These are phyloP conservation scores for Termitomyces sp. DNA, from an alignment of 768 basidiomycete genomes.

Conservation along the genomic window DNA sequence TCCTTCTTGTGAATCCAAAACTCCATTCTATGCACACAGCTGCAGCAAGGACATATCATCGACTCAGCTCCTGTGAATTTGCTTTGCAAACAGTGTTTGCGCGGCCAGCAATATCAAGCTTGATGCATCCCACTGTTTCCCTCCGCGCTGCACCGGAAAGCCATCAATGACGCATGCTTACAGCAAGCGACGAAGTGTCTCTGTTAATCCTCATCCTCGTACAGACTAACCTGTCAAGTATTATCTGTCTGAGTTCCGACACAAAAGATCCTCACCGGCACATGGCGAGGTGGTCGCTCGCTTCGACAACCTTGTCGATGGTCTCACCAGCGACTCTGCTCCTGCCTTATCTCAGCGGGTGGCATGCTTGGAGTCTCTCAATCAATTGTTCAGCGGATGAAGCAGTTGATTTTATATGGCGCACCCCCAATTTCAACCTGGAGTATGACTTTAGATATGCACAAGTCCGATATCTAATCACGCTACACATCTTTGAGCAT, in stretches of 20 bases:
- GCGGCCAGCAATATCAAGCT: slow-evolving; percentile 5
- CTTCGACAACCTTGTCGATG: neutral
- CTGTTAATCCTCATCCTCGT: neutral
- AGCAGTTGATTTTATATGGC: neutral
- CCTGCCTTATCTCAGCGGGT: neutral
- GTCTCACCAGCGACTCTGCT: neutral
- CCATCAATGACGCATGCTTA: neutral
- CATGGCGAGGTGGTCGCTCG: slow-evolving; percentile 1
- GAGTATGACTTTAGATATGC: neutral
- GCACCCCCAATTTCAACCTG: neutral
- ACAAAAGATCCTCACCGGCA: neutral
- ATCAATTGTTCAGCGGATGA: neutral
- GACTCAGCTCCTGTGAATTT: slow-evolving; percentile 13
- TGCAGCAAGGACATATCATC: slow-evolving; percentile 4
- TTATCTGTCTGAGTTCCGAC: neutral
- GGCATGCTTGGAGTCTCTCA: neutral
- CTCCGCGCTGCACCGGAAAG: neutral
- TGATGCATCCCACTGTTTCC: slow-evolving; percentile 1
- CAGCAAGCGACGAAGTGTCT: neutral
- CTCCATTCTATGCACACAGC: too few species aligned
- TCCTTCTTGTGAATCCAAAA: too few species aligned
- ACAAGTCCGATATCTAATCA: neutral
- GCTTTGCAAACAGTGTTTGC: slow-evolving; percentile 1
- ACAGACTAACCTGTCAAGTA: slow-evolving; percentile 6
- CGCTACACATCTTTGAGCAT: neutral